phyloP scores from a whole-genome alignment of 2,329 filamentous ascomycete genomes.

The Pleurostoma richardsiae region DNA sequence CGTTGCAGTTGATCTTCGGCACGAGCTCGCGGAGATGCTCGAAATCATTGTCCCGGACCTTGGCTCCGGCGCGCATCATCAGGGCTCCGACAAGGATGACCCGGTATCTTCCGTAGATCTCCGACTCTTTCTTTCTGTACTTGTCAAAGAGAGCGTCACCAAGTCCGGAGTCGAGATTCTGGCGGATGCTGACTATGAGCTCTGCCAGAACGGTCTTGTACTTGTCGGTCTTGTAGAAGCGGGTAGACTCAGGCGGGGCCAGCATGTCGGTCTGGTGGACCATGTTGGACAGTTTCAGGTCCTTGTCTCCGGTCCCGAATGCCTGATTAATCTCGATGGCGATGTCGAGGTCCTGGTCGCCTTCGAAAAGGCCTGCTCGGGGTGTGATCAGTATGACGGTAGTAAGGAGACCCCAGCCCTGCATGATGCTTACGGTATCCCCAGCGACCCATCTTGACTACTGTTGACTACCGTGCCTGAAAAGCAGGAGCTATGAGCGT shows the following conservation, averaged over 20 bases:
- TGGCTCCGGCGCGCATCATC: conserved; percentile 16
- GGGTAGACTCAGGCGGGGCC: background rate
- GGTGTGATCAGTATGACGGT: background rate
- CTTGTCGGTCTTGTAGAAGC: conserved; percentile 1
- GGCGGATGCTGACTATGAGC: background rate
- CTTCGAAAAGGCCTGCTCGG: conserved; percentile 6
- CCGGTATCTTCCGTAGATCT: conserved; percentile 19
- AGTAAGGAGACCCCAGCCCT: no score
- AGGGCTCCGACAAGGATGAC: conserved; percentile 13
- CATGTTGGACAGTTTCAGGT: background rate
- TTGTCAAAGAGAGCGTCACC: conserved; percentile 4
- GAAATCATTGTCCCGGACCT: conserved; percentile 12
- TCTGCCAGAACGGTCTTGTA: background rate
- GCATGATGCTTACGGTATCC: conserved; percentile 1
- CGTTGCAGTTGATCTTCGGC: conserved; percentile 3
- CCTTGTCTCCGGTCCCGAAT: background rate
- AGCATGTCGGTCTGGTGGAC: conserved; percentile 1
- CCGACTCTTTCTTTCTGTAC: conserved; percentile 2
- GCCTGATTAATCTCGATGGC: conserved; percentile 1
- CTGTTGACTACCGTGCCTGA: background rate
- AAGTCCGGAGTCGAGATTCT: conserved; percentile 2
- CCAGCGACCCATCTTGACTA: conserved; percentile 2
- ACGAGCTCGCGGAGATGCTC: conserved; percentile 11
- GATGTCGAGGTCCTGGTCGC: conserved; percentile 7
- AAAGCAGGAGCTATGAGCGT: no score